Base-by-base conservation (phyloP, 75 land plant species). In the Pseudotsuga menziesii region DNA sequence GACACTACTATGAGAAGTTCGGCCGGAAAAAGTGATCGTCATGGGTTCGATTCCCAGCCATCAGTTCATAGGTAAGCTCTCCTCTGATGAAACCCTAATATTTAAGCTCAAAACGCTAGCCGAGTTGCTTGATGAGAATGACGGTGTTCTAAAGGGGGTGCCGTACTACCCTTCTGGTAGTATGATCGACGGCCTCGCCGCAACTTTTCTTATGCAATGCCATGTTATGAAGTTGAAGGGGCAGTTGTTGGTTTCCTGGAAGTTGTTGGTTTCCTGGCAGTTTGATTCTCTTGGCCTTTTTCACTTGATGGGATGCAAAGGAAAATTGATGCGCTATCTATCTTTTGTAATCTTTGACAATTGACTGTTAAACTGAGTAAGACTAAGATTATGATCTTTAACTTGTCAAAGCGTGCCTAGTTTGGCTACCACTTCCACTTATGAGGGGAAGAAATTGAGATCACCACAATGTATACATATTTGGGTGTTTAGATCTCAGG, bases 131-230 rank as follows among this genome's bases (percentile, higher is more conserved):
- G 26, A 63, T 6, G 8, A 36, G 17, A 72, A 73, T 26, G 75
- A 63, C 26, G 77, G 63, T 15, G 36, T 75, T 56, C 22, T 83
- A 17, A 66, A 73, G 56, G 85, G 74, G 20, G 64, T 90, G 41
- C 89, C 89, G 22, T 92, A 90, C 76, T 88, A 84, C 55, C 99
- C 99, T 26, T 94, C 99, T 2, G 99, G 99, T 41, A 96, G 97
- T 71, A 74, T 96, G 41, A 78, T 92, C 11, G 94, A 89, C 41
- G 94, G 99, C 20, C 52, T 89, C 17, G 84, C 88, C 4, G 99
- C 99, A 16, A 94, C 99, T 66, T 61, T 94, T 26, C 69, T 96
- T 54, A 82, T 83, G 23, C 86, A 78, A 66, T 91, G 97, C 76
- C 89, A 96, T 76, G 27, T 94, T 69, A 80, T 26, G 80, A 86